Conservation (phyloP, 2,329 filamentous ascomycete species). For the Juglanconis juglandina region DNA sequence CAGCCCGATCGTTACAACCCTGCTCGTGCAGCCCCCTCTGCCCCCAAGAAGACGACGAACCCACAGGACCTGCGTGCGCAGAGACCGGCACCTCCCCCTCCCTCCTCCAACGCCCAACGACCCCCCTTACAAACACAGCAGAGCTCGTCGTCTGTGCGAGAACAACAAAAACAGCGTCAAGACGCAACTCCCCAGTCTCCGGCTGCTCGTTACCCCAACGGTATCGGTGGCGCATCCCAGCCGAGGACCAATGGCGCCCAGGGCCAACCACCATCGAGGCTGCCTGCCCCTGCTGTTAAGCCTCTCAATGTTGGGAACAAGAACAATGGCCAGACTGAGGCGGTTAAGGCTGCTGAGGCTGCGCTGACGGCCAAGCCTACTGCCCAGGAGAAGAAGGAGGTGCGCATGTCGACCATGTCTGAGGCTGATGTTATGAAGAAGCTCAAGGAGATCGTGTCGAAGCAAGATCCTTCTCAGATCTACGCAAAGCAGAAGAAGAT, state of each 20-base stretch:
- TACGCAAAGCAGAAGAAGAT: conserved; percentile 99
- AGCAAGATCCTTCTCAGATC: conserved; percentile 88
- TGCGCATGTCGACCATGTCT: conserved; percentile 97
- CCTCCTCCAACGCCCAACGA: conserved; percentile 37
- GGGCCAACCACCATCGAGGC: conserved; percentile 41
- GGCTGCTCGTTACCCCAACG: conserved; percentile 56
- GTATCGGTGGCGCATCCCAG: conserved; percentile 49
- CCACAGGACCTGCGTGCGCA: conserved; percentile 62
- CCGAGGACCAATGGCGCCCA: conserved; percentile 45
- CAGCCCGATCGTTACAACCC: conserved; percentile 77
- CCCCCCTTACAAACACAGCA: conserved; percentile 49
- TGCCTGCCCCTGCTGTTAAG: conserved; percentile 64
- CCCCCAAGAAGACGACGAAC: conserved; percentile 63
- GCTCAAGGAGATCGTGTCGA: conserved; percentile 89
- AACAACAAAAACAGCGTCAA: conserved; percentile 44
- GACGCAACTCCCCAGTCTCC: conserved; percentile 45
- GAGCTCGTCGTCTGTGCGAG: conserved; percentile 43
- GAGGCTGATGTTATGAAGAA: conserved; percentile 97
- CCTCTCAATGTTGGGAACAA: conserved; percentile 70
- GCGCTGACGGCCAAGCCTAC: conserved; percentile 81
- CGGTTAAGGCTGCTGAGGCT: conserved; percentile 84
- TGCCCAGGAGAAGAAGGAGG: conserved; percentile 81
- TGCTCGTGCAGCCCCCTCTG: conserved; percentile 76
- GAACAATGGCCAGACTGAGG: conserved; percentile 55
- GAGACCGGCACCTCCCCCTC: conserved; percentile 73